Conservation (phyloP, 2,329 filamentous ascomycete genomes). For the Tolypocladium ovalisporum region DNA sequence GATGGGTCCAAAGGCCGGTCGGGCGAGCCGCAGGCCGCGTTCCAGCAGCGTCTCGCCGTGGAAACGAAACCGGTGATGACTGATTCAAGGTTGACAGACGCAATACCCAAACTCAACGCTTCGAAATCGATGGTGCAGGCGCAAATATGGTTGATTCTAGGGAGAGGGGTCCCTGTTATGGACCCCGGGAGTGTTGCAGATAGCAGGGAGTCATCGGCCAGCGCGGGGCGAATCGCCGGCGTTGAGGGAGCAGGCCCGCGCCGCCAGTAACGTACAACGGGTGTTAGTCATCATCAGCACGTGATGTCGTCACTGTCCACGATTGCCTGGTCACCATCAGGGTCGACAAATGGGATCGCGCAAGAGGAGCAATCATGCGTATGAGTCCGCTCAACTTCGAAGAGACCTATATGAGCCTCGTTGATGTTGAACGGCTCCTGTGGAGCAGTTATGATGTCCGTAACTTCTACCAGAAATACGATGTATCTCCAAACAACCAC, state of each 20-base stretch:
- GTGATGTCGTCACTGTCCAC: background rate
- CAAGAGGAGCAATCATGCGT: background rate
- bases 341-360: conserved; percentile 1
- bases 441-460: background rate
- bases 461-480: no score
- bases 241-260: background rate
- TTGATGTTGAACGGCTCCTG: background rate
- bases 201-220: conserved; percentile 18
- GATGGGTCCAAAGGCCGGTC: conserved; percentile 4
- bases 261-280: background rate
- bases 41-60: background rate
- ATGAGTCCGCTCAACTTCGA: conserved; percentile 1
- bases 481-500: background rate
- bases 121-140: background rate
- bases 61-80: background rate
- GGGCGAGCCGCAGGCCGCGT: background rate
- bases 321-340: conserved; percentile 6
- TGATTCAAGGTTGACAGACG: background rate
- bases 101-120: background rate
- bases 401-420: no score
- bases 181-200: conserved; percentile 21
- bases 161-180: conserved; percentile 19
- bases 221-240: conserved; percentile 23
- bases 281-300: background rate
- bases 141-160: background rate